phyloP scores from a whole-genome alignment of 176 grass and related monocot genomes.

The Carex pumila region DNA sequence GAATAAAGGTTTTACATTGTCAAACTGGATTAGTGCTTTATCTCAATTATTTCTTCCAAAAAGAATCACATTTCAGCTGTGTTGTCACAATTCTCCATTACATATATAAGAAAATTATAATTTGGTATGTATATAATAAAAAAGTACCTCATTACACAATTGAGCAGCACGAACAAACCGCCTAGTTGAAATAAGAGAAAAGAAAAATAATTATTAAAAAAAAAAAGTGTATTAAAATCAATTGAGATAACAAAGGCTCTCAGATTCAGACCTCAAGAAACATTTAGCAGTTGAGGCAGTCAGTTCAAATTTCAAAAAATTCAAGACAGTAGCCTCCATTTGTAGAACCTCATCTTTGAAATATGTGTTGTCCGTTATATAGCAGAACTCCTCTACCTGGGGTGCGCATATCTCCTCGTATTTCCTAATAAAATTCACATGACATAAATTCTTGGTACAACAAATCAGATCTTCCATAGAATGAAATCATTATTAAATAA shows the following conservation, averaged over 20 bases:
- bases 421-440: slow-evolving; percentile 48
- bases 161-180: slow-evolving; percentile 86
- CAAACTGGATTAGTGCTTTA: neutral
- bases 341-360: slow-evolving; percentile 97
- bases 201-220: neutral
- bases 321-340: slow-evolving; percentile 87
- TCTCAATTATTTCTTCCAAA: neutral
- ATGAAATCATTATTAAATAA: neutral
- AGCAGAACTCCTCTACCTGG: slow-evolving; percentile 99
- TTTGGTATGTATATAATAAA: slow-evolving; percentile 9
- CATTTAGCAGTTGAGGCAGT: slow-evolving; percentile 82
- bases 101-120: neutral
- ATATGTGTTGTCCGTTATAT: slow-evolving; percentile 98
- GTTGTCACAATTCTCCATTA: neutral
- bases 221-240: neutral
- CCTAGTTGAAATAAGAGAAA: slow-evolving; percentile 35
- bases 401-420: slow-evolving; percentile 98
- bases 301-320: slow-evolving; percentile 94
- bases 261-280: slow-evolving; percentile 56
- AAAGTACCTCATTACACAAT: slow-evolving; percentile 62
- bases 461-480: neutral
- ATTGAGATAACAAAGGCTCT: neutral
- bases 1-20: neutral
- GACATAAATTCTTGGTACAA: slow-evolving; percentile 2
- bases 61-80: neutral